These are phyloP conservation scores for Pseudoturritis turrita DNA, from an alignment of 345 rosid genomes.

Conservation along the genomic window DNA sequence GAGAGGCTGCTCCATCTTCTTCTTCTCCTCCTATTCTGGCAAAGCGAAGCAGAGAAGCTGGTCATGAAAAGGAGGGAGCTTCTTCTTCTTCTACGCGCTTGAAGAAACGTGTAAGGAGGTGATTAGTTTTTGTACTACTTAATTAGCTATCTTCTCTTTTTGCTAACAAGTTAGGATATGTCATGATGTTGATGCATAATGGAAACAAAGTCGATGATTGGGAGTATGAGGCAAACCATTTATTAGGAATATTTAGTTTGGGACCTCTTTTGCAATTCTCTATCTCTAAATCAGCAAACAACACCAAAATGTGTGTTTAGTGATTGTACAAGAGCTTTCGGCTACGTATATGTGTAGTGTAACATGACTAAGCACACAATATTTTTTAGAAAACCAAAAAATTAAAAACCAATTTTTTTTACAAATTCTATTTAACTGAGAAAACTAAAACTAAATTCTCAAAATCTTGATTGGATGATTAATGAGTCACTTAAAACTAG, in stretches of 20 bases:
- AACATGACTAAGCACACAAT: too few species aligned
- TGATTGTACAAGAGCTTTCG: neutral
- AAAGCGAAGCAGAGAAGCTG: conserved; percentile 33
- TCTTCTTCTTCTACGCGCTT: conserved; percentile 15
- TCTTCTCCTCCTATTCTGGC: conserved; percentile 2
- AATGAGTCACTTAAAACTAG: too few species aligned
- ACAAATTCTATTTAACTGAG: too few species aligned
- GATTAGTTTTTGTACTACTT: neutral
- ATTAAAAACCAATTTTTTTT: too few species aligned
- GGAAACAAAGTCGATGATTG: neutral
- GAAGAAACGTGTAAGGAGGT: conserved; percentile 41
- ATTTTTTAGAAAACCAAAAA: too few species aligned
- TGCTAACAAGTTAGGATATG: neutral
- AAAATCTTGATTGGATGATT: too few species aligned
- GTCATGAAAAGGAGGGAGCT: conserved; percentile 19
- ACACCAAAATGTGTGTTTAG: neutral
- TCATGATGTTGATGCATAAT: neutral
- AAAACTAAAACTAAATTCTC: too few species aligned
- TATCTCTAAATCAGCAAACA: neutral
- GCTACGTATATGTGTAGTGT: too few species aligned
- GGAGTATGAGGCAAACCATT: neutral
- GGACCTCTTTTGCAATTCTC: neutral
- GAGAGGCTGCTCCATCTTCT: neutral
- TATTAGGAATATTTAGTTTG: neutral
- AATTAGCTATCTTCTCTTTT: neutral